Conservation (phyloP, 2,329 filamentous ascomycete species). For the Sporothrix brasiliensis region DNA sequence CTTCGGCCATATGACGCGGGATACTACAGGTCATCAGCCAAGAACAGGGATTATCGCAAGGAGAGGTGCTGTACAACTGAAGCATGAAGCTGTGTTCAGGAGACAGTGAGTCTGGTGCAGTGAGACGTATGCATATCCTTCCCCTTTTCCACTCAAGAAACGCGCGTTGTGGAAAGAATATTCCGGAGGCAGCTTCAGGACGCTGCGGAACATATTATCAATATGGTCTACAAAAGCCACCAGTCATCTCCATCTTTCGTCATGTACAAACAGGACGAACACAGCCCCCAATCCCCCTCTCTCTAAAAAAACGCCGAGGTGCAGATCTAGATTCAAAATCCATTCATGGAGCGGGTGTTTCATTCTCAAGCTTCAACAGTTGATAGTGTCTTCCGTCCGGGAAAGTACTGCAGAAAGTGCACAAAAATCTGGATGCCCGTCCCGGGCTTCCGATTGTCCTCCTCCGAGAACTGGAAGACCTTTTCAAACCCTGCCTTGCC, state of each 20-base stretch:
- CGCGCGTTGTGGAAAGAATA: too few relatives aligned
- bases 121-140: background rate
- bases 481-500: conserved; percentile 58
- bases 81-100: background rate
- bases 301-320: too few relatives aligned
- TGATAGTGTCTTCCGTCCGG: conserved; percentile 22
- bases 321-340: background rate
- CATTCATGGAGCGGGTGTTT: background rate
- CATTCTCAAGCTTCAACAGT: background rate
- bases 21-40: background rate
- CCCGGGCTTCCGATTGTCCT: conserved; percentile 33
- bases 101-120: background rate
- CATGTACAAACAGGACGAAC: background rate
- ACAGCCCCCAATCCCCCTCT: too few relatives aligned
- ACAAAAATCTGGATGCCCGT: conserved; percentile 32
- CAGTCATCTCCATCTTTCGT: background rate
- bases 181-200: background rate
- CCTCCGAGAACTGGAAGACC: conserved; percentile 48
- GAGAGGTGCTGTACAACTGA: conserved; percentile 12
- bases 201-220: background rate
- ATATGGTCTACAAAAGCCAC: background rate
- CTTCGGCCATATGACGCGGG: background rate
- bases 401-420: conserved; percentile 38
- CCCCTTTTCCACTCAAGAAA: background rate
- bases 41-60: conserved; percentile 2